Conservation (phyloP, 164 flowering plant species). For the Nelumbo lutea region DNA sequence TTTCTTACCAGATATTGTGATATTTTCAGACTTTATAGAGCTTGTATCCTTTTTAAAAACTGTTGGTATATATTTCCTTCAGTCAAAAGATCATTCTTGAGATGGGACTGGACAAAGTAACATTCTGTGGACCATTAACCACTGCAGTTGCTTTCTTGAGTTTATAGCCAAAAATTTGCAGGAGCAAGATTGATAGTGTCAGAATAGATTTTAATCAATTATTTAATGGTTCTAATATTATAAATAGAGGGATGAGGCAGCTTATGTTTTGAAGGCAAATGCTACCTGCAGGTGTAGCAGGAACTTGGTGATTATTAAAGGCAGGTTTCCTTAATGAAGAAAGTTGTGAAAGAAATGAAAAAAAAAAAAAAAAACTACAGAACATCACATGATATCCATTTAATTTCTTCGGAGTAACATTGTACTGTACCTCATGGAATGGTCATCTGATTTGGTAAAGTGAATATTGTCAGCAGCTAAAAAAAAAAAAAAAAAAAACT, state of each 20-base stretch:
- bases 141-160: neutral
- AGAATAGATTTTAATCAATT: neutral
- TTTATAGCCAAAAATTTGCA: neutral
- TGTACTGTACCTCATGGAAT: neutral
- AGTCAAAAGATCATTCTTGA: no score
- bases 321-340: conserved; percentile 44
- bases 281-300: conserved; percentile 41
- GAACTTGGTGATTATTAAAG: conserved; percentile 38
- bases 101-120: neutral
- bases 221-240: neutral
- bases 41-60: neutral
- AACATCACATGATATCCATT: conserved; percentile 64
- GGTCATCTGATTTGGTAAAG: neutral
- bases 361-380: conserved; percentile 33
- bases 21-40: neutral
- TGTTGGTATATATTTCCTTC: neutral
- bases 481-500: no score
- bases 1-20: no score
- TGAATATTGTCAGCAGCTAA: no score
- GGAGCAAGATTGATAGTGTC: no score
- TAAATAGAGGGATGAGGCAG: conserved; percentile 2
- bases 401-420: conserved; percentile 1
- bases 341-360: conserved; percentile 32
- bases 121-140: neutral
- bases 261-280: neutral